phyloP scores from a whole-genome alignment of 2,329 filamentous ascomycete genomes.

The Paecilomyces sp. region DNA sequence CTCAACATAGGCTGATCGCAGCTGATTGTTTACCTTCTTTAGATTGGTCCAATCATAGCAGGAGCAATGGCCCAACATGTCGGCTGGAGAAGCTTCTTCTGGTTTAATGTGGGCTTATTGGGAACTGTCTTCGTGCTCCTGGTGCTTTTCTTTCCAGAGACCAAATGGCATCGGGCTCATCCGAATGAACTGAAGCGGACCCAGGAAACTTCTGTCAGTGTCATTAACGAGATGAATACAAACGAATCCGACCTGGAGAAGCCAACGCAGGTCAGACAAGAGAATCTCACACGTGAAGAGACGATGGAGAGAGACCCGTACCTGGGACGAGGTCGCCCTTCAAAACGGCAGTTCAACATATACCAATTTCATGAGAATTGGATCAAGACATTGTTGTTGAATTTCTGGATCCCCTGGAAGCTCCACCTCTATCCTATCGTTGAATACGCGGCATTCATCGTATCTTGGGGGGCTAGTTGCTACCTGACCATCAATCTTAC shows the following conservation, averaged over 20 bases:
- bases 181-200: conserved; percentile 11
- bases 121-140: conserved; percentile 44
- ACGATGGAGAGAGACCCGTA: conserved; percentile 43
- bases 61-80: conserved; percentile 54
- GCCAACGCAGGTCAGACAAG: conserved; percentile 5
- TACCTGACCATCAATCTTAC: conserved; percentile 59
- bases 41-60: conserved; percentile 50
- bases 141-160: conserved; percentile 58
- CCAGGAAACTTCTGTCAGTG: neutral
- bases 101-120: conserved; percentile 54
- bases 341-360: conserved; percentile 49
- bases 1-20: neutral
- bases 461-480: conserved; percentile 51
- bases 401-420: conserved; percentile 57
- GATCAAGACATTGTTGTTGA: conserved; percentile 39
- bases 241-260: conserved; percentile 12
- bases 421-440: conserved; percentile 57
- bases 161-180: conserved; percentile 48
- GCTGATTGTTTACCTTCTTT: conserved; percentile 9
- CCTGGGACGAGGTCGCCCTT: conserved; percentile 50
- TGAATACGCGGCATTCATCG: conserved; percentile 55
- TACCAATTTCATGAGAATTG: conserved; percentile 43
- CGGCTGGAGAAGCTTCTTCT: conserved; percentile 60
- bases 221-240: conserved; percentile 4
- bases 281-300: conserved; percentile 12